Base-by-base conservation (phyloP, 208 protist species). In the Crithidia bombi region DNA sequence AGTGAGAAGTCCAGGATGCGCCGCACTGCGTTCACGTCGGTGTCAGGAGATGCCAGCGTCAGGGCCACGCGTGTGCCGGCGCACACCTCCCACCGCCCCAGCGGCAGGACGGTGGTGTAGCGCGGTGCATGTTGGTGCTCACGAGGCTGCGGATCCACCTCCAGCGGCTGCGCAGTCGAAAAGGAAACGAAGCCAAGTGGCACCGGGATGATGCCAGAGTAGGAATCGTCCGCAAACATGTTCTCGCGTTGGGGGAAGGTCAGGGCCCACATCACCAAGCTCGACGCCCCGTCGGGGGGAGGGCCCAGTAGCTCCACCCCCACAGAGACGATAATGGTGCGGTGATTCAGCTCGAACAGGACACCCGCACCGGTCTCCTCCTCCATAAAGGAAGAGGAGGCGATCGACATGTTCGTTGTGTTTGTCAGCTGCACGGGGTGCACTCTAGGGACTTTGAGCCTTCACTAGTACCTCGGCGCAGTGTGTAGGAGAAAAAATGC, bases 31-130 rank as follows among this genome's bases (percentile, higher is more conserved):
- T 12, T 39, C 3, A 44, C 21, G 17, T 43, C 12, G 7, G 30
- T 28, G n/a, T 55, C 39, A 9, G 38, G 14, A 5, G 63, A 33
- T 4, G 68, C 47, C 23, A 80, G 63, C 39, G 65, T 15, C 35
- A 80, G 57, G 36, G 64, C 62, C 23, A 75, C 61, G 11, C 58
- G 55, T 11, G 70, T 76, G 38, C 70, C 75, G n/a, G 44, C 55
- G 39, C n/a, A 32, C 28, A 81, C 19, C 46, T 82, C 75, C 78
- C 78, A 83, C 21, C 78, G 52, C 7, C 25, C 56, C 41, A 79
- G 56, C 17, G 67, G 33, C 36, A 75, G 55, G 32, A 39, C 23
- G 5, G 56, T 26, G 10, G 39, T 49, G 25, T 7, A 28, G n/a
- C 23, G 38, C 14, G 38, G 38, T 43, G 7, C 10, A 43, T 33